Evolutionary conservation across 495 filamentous ascomycete species (phyloP), one percentile per base, ranked within the genome.

Genomic region (Beverwykella pulmonaria): DNA sequence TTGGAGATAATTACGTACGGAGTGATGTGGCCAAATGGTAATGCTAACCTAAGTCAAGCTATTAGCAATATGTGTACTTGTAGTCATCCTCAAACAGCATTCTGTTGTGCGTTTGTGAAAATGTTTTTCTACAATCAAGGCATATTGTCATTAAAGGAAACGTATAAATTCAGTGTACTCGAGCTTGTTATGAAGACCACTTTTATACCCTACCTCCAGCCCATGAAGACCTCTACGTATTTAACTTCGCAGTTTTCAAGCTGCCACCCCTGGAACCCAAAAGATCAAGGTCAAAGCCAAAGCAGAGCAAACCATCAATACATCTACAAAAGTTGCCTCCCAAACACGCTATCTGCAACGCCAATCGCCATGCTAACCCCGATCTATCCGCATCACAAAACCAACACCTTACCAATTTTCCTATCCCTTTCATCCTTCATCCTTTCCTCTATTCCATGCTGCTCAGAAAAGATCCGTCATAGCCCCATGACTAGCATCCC

Each of bases 401-500:
- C 39, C 6, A 44, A 44, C 4, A 12, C 30, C 4, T 34, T 34
- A 34, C 30, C 30, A 4, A 34, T 5, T 34, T 34, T 34, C 4
- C 30, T 12, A 5, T 34, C 12, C 5, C 30, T 34, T 5, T 34
- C 30, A 9, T n/a, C 48, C 4, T 27, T 15, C 9, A 23, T 6
- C 22, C 22, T 25, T 50, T 50, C 48, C 4, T 23, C 48, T 26
- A 50, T 23, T 26, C 48, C 19, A 50, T 50, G 5, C 22, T 27
- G 17, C 15, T 30, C 20, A 80, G 62, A 79, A 80, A 52, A 79
- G 63, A 73, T 80, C 78, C 59, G 78, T 80, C 76, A 79, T 74
- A 27, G 78, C 76, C 10, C 88, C 88, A 71, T 87, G 84, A 73
- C 86, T 89, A 50, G 88, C 88, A 82, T 91, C 88, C 27, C 87